Base-by-base conservation (phyloP, 371 early-diverging fungal species). In the Chytridiales sp. region DNA sequence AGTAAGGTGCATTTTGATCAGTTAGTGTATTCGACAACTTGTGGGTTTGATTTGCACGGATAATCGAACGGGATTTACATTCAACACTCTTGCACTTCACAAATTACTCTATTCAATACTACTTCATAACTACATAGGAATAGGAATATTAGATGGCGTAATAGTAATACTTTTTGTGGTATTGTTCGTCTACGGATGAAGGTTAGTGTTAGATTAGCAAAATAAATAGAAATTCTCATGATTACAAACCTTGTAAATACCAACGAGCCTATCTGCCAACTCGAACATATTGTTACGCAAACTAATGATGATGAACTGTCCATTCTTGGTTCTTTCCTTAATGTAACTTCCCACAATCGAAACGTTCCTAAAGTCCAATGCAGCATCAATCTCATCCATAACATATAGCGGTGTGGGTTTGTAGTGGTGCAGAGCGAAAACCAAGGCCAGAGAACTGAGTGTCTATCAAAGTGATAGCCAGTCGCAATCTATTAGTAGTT, bases 341-440 rank as follows among this genome's bases (percentile, higher is more conserved):
- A 99, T 95, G 72, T 98, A 99, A 73, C 98, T 94, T 19, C 99
- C 99, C 1, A 99, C 93, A 71, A 99, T 95, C 30, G 97, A 94
- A 8, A 99, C 99, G 75, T 99, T 99, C 60, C 98, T 88, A 79
- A 97, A 99, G 74, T 99, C 99, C 40, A 99, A 79, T 1, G 99
- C 99, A 0, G 99, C 99, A 74, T 99, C 99, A 66, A 99, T 99
- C 76, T 99, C 99, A 78, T 99, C 99, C 99, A 99, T 99, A 21
- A 99, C 94, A 76, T 99, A 99, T 22, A 99, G 79, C 15, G 99
- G 98, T 9, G 98, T 98, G 1, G 99, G 99, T 65, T 95, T 96
- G 84, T 89, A 99, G 72, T 94, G 97, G 73, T 99, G 99, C 47
- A 99, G 82, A 0, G 99, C 99, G 85, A 99, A 99, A 13, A 99